Evolutionary conservation across 192 early-diverging fungal species (phyloP), one percentile per base, ranked within the genome.

Genomic region (Coemansia sp.): DNA sequence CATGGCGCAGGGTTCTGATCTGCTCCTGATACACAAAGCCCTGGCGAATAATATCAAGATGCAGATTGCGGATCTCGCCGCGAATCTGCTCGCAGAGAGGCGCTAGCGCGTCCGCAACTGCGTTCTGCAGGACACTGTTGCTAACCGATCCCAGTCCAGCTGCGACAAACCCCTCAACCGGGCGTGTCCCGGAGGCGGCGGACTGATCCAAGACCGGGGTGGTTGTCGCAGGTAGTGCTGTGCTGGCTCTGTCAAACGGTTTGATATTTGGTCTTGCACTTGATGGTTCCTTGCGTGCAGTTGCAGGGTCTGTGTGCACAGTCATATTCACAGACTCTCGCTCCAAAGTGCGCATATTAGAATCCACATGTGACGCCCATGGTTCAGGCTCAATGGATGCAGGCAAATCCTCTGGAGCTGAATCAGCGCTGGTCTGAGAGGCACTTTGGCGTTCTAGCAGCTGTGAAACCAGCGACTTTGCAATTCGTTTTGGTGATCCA

Each of bases 21-120:
- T 75, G 77, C 43, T 80, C 72, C 53, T 80, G 72, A 45, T 73
- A 67, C 12, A 80, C 65, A 62, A 75, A 74, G 35, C 67, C 59
- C 14, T 75, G 72, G 29, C 77, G 67, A 24, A 80, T 70, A 58
- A 80, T 71, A 23, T 80, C 77, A 9, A 80, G 69, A 43, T 80
- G 77, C 52, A 80, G 53, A 54, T 80, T 80, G 50, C 71, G 72
- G 38, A 80, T 75, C 43, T 80, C 72, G 62, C 66, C 69, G 39
- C 77, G 65, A 15, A 80, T 37, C 37, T 80, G 72, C 35, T 80
- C 72, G 25, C 77, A 62, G 14, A 80, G 55, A 2, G 77, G 77
- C 10, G 61, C 55, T n/a, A 80, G 68, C 2, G 77, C 68, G 57
- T 75, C 77, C 3, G 69, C 43, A 14, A 79, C 27, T 54, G 68